Evolutionary conservation across 148 eudicot genomes (phyloP), one percentile per base, ranked within the genome.

Genomic region (Euryodendron excelsum): DNA sequence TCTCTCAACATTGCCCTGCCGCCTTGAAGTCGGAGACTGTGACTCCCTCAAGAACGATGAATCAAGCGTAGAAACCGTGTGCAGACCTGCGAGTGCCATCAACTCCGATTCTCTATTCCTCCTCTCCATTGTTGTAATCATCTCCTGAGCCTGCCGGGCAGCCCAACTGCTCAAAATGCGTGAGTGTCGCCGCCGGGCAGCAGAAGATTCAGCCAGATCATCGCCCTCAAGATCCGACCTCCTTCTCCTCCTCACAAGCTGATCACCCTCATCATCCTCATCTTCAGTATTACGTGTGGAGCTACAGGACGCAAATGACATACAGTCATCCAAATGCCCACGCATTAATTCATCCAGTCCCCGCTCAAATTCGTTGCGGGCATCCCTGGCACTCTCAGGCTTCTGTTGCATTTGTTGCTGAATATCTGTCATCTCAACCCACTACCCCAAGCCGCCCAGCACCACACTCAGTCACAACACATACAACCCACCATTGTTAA

Each of bases 101-200:
- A 96, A 74, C 83, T 96, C 99, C 0, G 97, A 88, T 84, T 96
- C 98, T 31, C 98, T 81, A 37, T 92, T 96, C 74, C 98, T 80
- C 78, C 99, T 92, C 86, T 96, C 99, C 21, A 96, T 89, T 0
- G 99, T 96, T 13, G 99, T 93, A 52, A 96, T 92, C 99, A 96
- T 96, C 77, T 93, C 97, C 74, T 93, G 91, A 0, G 99, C 99
- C 79, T 93, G 98, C 70, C 96, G 86, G 1, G 99, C 98, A 58
- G 99, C 99, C 99, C 97, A 93, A 80, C 92, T 72, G 61, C 97
- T 88, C 87, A 95, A 84, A 59, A 93, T 91, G 80, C 93, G 77
- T 0, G 98, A 93, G 58, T 93, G 99, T 25, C 94, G 82, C 83
- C 98, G 87, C 77, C 99, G 87, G 37, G 99, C 98, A 39, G 97